phyloP scores from a whole-genome alignment of 2,329 filamentous ascomycete species.

The Ramularia collo-cygni region DNA sequence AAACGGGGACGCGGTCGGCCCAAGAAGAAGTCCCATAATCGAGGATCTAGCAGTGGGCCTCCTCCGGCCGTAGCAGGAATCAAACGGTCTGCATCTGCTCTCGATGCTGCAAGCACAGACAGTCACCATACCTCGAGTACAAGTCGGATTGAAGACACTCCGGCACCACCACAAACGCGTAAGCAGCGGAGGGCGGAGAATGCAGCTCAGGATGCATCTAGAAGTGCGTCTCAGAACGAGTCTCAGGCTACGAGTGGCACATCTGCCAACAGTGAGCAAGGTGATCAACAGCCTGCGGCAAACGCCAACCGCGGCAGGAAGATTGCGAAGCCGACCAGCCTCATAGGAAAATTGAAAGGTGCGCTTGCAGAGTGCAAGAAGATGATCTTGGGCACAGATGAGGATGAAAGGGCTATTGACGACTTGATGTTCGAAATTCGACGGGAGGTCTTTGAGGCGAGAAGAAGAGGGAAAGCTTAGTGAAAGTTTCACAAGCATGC shows the following conservation, averaged over 20 bases:
- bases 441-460: constrained; percentile 64
- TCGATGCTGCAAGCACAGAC: not conserved
- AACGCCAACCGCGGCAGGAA: constrained; percentile 19
- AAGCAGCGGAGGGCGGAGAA: constrained; percentile 19
- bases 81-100: not conserved
- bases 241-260: not conserved
- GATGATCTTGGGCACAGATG: constrained; percentile 54
- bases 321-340: constrained; percentile 39
- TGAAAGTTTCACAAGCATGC: too few species aligned
- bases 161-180: constrained; percentile 21
- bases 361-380: constrained; percentile 55
- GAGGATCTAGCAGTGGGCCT: too few species aligned
- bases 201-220: constrained; percentile 12
- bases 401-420: constrained; percentile 66
- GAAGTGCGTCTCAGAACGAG: not conserved
- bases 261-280: constrained; percentile 18
- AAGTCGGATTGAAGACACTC: constrained; percentile 15
- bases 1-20: constrained; percentile 1
- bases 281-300: constrained; percentile 6
- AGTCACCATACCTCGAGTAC: not conserved
- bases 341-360: constrained; percentile 48
- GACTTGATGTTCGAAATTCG: constrained; percentile 75
- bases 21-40: not conserved
- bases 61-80: not conserved
- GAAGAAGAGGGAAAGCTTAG: constrained; percentile 1